Percentiles rank a stretch among this genome's conserved stretches.
phyloP scores from a whole-genome alignment of 129 eudicot genomes.

The Pulicaria dysenterica region DNA sequence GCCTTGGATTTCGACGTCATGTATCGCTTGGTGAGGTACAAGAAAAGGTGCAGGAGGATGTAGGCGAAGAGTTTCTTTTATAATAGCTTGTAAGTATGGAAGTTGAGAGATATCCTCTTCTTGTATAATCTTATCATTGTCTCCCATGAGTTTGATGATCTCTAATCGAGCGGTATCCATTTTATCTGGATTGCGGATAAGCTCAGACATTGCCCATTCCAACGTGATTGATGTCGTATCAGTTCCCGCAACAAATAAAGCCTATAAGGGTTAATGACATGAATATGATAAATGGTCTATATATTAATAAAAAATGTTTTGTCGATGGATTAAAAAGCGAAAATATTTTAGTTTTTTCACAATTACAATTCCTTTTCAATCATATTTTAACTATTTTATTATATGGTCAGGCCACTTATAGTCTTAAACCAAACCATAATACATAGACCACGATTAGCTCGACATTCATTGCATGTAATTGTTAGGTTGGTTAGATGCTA shows the following conservation, averaged over 20 bases:
- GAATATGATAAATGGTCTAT: not conserved
- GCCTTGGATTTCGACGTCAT: constrained; percentile 38
- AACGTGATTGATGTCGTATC: constrained; percentile 39
- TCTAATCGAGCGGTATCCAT: constrained; percentile 28
- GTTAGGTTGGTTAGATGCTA: no score
- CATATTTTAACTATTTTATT: no score
- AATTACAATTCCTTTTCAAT: no score
- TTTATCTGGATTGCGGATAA: constrained; percentile 40
- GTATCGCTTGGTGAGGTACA: constrained; percentile 41
- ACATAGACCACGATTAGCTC: no score
- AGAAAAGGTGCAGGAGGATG: constrained; percentile 53
- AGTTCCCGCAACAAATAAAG: constrained; percentile 41
- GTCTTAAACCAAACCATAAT: no score
- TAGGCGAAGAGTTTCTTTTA: constrained; percentile 50
- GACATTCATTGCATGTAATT: no score
- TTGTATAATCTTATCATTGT: not conserved
- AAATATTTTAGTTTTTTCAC: no score
- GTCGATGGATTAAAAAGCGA: not conserved
- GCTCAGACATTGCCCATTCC: constrained; percentile 61
- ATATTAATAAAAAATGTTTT: not conserved
- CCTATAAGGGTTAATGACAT: constrained; percentile 14
- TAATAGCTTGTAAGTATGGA: constrained; percentile 46
- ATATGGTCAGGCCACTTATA: no score
- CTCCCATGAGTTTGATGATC: constrained; percentile 21
- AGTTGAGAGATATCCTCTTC: constrained; percentile 44